A percentile compares a stretch with the other conserved stretches of the same genome.
Conservation (phyloP, 2,329 filamentous ascomycete genomes). For the Fusarium coffeatum region DNA sequence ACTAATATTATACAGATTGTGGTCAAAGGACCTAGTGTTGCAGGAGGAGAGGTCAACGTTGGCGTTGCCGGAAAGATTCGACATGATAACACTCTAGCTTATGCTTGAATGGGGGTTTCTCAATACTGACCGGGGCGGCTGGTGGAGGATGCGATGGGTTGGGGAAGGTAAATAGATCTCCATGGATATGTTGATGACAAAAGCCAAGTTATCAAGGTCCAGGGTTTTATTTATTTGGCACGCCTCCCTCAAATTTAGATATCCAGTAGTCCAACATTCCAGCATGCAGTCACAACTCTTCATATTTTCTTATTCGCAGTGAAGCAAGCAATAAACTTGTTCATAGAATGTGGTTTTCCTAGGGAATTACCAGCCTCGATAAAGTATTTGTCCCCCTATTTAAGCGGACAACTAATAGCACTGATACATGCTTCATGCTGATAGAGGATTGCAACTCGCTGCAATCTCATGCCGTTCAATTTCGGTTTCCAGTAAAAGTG, state of each 20-base stretch:
- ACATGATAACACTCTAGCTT: slow-evolving; percentile 78
- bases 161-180: not conserved
- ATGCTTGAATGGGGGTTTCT: slow-evolving; percentile 50
- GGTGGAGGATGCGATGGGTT: not conserved
- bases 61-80: slow-evolving; percentile 73
- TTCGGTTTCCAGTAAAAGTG: not conserved
- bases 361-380: not conserved
- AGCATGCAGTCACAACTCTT: not conserved
- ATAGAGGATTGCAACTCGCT: not conserved
- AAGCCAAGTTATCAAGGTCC: not conserved
- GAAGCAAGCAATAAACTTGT: not conserved
- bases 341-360: rapidly evolving
- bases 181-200: not conserved
- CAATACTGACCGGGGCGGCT: not conserved
- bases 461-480: not conserved
- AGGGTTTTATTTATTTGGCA: not conserved
- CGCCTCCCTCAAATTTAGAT: not conserved
- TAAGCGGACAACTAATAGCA: not conserved
- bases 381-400: not conserved
- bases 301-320: not conserved
- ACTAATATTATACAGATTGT: slow-evolving; percentile 65
- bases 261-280: not conserved
- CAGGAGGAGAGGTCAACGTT: slow-evolving; percentile 72
- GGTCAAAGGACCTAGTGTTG: slow-evolving; percentile 78
- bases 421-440: not conserved